Percentiles rank a stretch among this genome's conserved stretches.
Conservation (phyloP, 208 protist species). For the Entamoeba moshkovskii region DNA sequence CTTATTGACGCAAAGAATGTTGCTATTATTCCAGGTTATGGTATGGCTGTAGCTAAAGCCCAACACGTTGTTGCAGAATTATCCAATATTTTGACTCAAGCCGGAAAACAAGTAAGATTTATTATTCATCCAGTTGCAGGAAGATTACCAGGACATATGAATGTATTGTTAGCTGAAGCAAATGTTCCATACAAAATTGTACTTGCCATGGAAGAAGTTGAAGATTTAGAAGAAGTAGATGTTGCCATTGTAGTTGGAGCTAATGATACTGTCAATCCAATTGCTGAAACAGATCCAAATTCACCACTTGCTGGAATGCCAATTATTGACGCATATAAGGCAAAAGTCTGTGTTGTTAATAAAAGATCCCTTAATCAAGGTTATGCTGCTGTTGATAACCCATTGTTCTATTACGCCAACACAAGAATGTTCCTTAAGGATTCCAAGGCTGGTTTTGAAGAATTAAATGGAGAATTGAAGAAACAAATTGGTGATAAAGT, state of each 20-base stretch:
- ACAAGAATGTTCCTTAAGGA: constrained; percentile 63
- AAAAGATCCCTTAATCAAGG: constrained; percentile 56
- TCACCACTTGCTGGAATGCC: constrained; percentile 66
- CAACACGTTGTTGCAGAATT: constrained; percentile 64
- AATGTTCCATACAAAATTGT: constrained; percentile 73
- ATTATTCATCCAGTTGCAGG: constrained; percentile 69
- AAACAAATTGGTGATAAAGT: background rate
- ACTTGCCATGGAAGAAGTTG: constrained; percentile 69
- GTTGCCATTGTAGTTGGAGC: constrained; percentile 63
- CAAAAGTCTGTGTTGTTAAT: constrained; percentile 57
- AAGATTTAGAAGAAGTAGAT: constrained; percentile 51
- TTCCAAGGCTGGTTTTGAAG: constrained; percentile 50
- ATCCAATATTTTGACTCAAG: constrained; percentile 40
- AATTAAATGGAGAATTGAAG: constrained; percentile 26
- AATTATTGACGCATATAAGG: constrained; percentile 59
- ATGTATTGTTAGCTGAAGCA: constrained; percentile 66
- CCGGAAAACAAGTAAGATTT: constrained; percentile 50
- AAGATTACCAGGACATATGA: constrained; percentile 62
- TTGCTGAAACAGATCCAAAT: constrained; percentile 58
- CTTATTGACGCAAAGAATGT: constrained; percentile 49
- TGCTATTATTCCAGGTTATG: constrained; percentile 70
- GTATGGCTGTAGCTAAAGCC: constrained; percentile 61
- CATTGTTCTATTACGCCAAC: constrained; percentile 66
- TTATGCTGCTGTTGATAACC: constrained; percentile 59
- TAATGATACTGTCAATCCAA: constrained; percentile 71